A percentile compares a stretch with the other conserved stretches of the same genome.
Evolutionary conservation across 2,329 filamentous ascomycete species (phyloP).

Genomic region (Calonectria fujianensis): DNA sequence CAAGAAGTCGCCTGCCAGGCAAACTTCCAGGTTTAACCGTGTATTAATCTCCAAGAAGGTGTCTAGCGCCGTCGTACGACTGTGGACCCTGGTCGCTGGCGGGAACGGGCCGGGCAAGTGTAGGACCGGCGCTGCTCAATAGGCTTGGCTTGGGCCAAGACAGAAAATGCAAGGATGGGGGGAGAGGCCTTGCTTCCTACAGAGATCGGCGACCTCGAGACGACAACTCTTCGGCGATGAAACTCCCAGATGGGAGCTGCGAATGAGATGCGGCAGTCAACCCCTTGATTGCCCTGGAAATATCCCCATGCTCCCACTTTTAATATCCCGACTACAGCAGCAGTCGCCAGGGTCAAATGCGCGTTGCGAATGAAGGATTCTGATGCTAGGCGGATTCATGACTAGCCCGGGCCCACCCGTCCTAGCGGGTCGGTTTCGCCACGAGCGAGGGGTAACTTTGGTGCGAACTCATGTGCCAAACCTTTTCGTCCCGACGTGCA

Average conservation of each 20-base stretch:
- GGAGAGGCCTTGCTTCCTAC: not conserved
- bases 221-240: not conserved
- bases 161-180: not conserved
- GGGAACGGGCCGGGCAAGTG: not conserved
- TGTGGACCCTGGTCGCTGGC: not conserved
- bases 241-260: not conserved
- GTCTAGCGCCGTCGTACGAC: slow-evolving; percentile 5
- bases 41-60: not conserved
- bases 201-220: not conserved
- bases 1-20: not conserved
- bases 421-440: not conserved
- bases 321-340: not conserved
- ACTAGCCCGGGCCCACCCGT: not conserved
- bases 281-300: not conserved
- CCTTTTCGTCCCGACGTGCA: not conserved
- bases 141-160: not conserved
- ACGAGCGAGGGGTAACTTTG: not conserved
- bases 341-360: not conserved
- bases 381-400: not conserved
- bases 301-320: slow-evolving; percentile 2
- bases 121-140: not conserved
- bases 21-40: not conserved
- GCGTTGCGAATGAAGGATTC: not conserved
- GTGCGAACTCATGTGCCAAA: not conserved
- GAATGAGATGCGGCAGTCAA: not conserved